Base-by-base conservation (phyloP, 2,329 filamentous ascomycete species). In the Ophiostoma himal-ulmi region DNA sequence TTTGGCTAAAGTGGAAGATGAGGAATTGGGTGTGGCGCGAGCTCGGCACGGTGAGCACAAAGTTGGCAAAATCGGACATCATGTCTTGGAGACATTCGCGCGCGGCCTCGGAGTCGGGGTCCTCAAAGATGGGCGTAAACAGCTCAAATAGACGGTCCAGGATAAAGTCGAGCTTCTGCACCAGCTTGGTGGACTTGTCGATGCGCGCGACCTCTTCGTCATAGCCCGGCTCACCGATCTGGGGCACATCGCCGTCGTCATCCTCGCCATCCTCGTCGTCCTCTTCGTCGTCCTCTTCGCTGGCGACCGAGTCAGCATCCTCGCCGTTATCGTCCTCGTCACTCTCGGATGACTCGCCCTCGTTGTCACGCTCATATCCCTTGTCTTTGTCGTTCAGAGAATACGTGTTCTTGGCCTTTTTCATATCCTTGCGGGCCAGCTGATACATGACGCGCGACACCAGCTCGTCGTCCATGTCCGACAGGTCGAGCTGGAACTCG, bases 21-120 rank as follows among this genome's bases (percentile, higher is more conserved):
- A 99, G 86, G 76, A 98, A 99, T 76, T 99, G 95, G 0, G 93
- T 93, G 78, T 98, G 94, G 44, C 95, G 89, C 34, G 93, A 96
- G 75, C 93, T 92, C 78, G 95, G 93, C 17, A 93, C 96, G 3
- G 94, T 93, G 39, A 99, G 85, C 71, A 99, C 93, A 76, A 93
- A 92, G 77, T 88, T 91, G 72, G 90, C 87, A 77, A 99, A 99
- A 77, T 96, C 93, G 67, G 89, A 87, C 37, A 98, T 84, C 54
- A 99, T 84, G 70, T 92, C 88, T 69, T 92, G 89, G 75, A 96
- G 92, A 68, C 88, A 88, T 70, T 89, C 88, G 73, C 91, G 87
- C 60, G 91, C 89, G 70, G 88, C 84, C 67, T 89, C 85, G 14
- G 88, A 87, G 52, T 89, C 86, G 11, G 91, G 90, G 65, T 89